phyloP scores from a whole-genome alignment of 108 stramenopile genomes.

The Tribonema minus region DNA sequence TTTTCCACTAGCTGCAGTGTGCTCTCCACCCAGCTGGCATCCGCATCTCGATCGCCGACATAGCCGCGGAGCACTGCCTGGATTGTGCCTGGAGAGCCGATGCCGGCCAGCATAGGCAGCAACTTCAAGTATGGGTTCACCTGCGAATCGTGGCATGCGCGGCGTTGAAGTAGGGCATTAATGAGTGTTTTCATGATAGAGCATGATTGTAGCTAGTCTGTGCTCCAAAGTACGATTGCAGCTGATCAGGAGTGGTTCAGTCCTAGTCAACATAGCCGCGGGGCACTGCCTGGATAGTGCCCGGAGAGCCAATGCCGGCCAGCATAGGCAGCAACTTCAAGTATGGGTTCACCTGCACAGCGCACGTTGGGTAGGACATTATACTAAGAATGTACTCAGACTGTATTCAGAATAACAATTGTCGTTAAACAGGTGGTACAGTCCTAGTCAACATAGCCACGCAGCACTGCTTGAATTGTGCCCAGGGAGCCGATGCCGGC shows the following conservation, averaged over 20 bases:
- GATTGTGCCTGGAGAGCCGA: conserved; percentile 45
- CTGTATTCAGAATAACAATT: too few species aligned
- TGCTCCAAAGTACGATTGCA: too few species aligned
- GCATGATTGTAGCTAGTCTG: too few species aligned
- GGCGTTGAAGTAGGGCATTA: too few species aligned
- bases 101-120: conserved; percentile 48
- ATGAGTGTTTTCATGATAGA: too few species aligned
- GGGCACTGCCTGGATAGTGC: conserved; percentile 44
- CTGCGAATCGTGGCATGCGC: too few species aligned
- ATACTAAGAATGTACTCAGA: too few species aligned
- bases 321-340: conserved; percentile 40
- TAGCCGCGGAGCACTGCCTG: conserved; percentile 46
- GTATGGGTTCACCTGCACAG: conserved; percentile 45
- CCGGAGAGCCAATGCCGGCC: conserved; percentile 48
- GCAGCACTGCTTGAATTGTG: conserved; percentile 44
- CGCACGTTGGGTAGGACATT: too few species aligned
- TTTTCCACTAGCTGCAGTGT: conserved; percentile 38
- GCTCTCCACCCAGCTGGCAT: conserved; percentile 39
- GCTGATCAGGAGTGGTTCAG: too few species aligned
- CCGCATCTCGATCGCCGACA: conserved; percentile 7
- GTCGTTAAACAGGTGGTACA: too few species aligned
- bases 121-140: conserved; percentile 42
- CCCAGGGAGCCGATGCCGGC: conserved; percentile 49
- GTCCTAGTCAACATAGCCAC: conserved; percentile 37
- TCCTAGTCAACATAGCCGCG: conserved; percentile 34